Evolutionary conservation across 2,329 filamentous ascomycete species (phyloP).

Genomic region (Periconia digitata): DNA sequence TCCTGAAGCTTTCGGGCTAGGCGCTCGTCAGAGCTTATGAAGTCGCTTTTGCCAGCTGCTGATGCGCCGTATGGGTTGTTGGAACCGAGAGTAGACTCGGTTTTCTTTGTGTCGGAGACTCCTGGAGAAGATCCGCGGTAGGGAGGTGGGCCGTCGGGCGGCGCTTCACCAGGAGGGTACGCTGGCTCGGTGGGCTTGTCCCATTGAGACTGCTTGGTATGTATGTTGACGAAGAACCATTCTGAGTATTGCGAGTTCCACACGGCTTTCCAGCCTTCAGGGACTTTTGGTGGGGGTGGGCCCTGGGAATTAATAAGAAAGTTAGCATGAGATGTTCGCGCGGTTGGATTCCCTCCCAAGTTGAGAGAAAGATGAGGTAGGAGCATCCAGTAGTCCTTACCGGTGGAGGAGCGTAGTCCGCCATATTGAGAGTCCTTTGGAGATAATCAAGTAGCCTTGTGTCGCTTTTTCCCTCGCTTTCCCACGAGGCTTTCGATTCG

Average conservation of each 20-base stretch:
- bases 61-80: conserved; percentile 70
- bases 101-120: conserved; percentile 37
- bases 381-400: conserved; percentile 19
- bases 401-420: conserved; percentile 39
- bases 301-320: conserved; percentile 30
- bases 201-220: conserved; percentile 90
- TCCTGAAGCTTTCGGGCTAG: conserved; percentile 78
- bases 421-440: too few relatives aligned
- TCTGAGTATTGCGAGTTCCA: conserved; percentile 87
- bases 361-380: background rate
- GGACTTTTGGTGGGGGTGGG: conserved; percentile 62
- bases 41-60: conserved; percentile 21
- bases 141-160: conserved; percentile 65
- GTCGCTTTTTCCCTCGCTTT: too few relatives aligned
- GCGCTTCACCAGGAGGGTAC: conserved; percentile 51
- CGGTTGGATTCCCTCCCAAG: too few relatives aligned
- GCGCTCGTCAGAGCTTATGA: conserved; percentile 68
- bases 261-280: conserved; percentile 81
- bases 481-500: too few relatives aligned
- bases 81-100: conserved; percentile 49
- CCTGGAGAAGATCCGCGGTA: conserved; percentile 50
- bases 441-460: too few relatives aligned
- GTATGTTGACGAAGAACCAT: conserved; percentile 92
- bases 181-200: conserved; percentile 74
- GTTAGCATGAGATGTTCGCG: conserved; percentile 3